Percentiles rank a stretch among this genome's conserved stretches.
Evolutionary conservation across 2,329 filamentous ascomycete genomes (phyloP).

Genomic region (Curvularia eragrostidis): DNA sequence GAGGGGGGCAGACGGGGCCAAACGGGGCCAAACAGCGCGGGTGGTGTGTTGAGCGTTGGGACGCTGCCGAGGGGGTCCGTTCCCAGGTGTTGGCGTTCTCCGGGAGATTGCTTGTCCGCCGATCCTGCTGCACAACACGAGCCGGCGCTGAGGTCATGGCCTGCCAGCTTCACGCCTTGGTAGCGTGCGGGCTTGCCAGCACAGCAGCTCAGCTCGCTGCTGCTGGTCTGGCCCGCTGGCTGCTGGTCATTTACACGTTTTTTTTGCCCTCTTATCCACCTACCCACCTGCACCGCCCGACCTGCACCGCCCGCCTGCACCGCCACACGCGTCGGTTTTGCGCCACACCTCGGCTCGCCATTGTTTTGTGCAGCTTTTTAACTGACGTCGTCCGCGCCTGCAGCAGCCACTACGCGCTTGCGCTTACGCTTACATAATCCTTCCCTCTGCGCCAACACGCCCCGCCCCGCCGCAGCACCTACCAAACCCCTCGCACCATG

Average conservation of each 20-base stretch:
- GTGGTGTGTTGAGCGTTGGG: constrained; percentile 7
- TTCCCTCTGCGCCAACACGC: not conserved
- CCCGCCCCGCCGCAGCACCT: not conserved
- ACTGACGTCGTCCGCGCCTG: constrained; percentile 21
- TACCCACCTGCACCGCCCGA: not conserved
- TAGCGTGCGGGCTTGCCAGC: not conserved
- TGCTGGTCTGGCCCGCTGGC: not conserved
- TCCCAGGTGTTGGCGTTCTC: constrained; percentile 1
- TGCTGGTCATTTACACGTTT: not conserved
- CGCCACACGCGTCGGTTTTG: not conserved
- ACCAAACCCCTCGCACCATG: constrained; percentile 62
- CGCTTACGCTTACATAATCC: not conserved
- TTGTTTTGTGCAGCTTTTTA: constrained; percentile 25
- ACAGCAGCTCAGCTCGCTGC: not conserved
- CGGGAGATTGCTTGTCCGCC: constrained; percentile 24
- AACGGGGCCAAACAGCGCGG: not conserved
- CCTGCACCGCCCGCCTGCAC: not conserved
- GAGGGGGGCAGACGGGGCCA: too few species aligned
- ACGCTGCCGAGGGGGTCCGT: constrained; percentile 3
- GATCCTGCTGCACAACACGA: not conserved
- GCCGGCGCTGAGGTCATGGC: constrained; percentile 9
- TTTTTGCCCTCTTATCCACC: not conserved
- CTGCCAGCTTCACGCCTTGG: not conserved
- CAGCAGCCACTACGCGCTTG: constrained; percentile 28
- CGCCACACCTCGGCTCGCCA: constrained; percentile 16